These are phyloP conservation scores for Candida gorgasii DNA, from an alignment of 805 yeast species.

Conservation along the genomic window DNA sequence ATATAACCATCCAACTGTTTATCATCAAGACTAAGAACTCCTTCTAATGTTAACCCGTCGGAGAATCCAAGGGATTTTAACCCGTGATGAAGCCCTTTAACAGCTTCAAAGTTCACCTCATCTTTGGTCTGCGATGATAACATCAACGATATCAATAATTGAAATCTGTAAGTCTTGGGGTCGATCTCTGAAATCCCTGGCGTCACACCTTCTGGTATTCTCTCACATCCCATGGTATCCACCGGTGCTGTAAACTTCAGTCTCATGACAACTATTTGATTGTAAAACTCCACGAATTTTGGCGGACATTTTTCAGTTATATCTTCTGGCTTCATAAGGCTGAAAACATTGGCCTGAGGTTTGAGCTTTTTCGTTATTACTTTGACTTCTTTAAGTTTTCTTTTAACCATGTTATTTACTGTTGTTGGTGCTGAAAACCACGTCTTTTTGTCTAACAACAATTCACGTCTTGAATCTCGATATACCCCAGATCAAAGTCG, in stretches of 20 bases:
- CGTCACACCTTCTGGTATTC: slow-evolving; percentile 46
- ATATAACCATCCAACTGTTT: slow-evolving; percentile 63
- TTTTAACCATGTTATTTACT: slow-evolving; percentile 6
- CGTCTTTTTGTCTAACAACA: slow-evolving; percentile 4
- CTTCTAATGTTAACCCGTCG: slow-evolving; percentile 60
- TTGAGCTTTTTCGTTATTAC: slow-evolving; percentile 7
- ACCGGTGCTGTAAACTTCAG: slow-evolving; percentile 73
- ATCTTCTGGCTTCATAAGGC: not conserved
- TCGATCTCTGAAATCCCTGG: slow-evolving; percentile 30
- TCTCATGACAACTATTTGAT: slow-evolving; percentile 68
- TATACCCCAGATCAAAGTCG: slow-evolving; percentile 8
- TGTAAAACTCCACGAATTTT: slow-evolving; percentile 58
- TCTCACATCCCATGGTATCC: slow-evolving; percentile 84
- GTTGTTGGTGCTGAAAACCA: not conserved
- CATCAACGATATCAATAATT: slow-evolving; percentile 77
- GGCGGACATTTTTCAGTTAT: slow-evolving; percentile 25
- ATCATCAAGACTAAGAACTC: slow-evolving; percentile 51
- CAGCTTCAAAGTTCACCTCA: slow-evolving; percentile 76
- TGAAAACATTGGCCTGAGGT: slow-evolving; percentile 1
- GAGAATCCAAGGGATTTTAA: slow-evolving; percentile 37
- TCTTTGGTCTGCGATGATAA: slow-evolving; percentile 91
- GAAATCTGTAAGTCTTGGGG: slow-evolving; percentile 59
- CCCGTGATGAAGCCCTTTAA: slow-evolving; percentile 56
- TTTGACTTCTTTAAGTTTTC: slow-evolving; percentile 6
- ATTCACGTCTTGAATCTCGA: slow-evolving; percentile 11